phyloP scores from a whole-genome alignment of 306 rosid genomes.

The Inga laurina region DNA sequence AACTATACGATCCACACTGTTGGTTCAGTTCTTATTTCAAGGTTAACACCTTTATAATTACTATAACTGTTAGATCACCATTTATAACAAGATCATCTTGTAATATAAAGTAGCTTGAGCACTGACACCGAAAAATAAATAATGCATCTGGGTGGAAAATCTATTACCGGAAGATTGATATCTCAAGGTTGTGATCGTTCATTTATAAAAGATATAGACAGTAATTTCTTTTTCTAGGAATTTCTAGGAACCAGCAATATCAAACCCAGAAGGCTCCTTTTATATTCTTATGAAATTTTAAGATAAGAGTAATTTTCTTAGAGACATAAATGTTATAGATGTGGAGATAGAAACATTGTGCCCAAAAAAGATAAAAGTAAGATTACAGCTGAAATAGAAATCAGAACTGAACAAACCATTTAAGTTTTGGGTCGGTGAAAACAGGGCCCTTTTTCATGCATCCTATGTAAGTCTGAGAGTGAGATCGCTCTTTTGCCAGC shows the following conservation, averaged over 20 bases:
- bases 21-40: not conserved
- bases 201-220: constrained; percentile 8
- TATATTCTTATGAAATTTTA: not conserved
- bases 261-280: constrained; percentile 7
- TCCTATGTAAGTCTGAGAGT: constrained; percentile 90
- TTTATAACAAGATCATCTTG: not conserved
- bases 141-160: not conserved
- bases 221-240: not conserved
- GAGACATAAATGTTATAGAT: not conserved
- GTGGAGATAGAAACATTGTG: not conserved
- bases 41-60: not conserved
- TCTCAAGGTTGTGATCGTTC: constrained; percentile 3
- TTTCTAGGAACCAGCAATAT: not conserved
- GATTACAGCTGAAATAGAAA: constrained; percentile 23
- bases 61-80: not conserved
- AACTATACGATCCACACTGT: not conserved
- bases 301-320: constrained; percentile 16
- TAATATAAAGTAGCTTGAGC: not conserved
- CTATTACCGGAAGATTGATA: not conserved
- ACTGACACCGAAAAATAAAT: not conserved
- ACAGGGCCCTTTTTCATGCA: constrained; percentile 99
- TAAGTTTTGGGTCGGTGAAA: constrained; percentile 91
- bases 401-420: constrained; percentile 65
- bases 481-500: constrained; percentile 77
- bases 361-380: not conserved